Base-by-base conservation (phyloP, 441 rosid species). In the Corymbia calophylla region DNA sequence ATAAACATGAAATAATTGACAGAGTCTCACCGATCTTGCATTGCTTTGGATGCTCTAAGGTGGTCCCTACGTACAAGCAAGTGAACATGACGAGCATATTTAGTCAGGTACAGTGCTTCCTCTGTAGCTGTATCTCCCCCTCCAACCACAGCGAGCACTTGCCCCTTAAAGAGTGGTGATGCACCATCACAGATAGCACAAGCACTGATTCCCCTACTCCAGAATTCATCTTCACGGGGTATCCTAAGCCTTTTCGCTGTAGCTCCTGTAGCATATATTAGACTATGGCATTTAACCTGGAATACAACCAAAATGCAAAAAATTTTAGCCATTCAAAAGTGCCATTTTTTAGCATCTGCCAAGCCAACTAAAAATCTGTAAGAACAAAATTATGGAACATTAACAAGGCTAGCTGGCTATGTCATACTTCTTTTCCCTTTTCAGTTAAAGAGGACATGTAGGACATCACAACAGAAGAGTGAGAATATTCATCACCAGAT, bases 171-270 rank as follows among this genome's bases (percentile, higher is more conserved):
- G 88, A 98, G 92, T 48, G 99, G 99, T 4, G 99, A 98, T 88
- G 99, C 99, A 56, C 99, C 99, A 94, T 98, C 99, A 91, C 99
- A 98, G 89, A 97, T 98, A 55, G 99, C 99, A 94, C 99, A 98
- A 84, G 99, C 99, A 93, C 99, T 98, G 53, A 98, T 98, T 90
- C 99, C 99, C 90, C 97, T 94, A 94, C 99, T 98, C 99, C 99
- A 98, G 90, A 97, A 98, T 89, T 98, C 99, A 89, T 97, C 99
- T 90, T 97, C 99, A 68, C 95, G 97, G 77, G 99, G 99, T 90
- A 98, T 91, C 39, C 91, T 89, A 58, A 98, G 96, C 93, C 98
- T 96, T 92, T 91, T 94, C 64, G 99, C 98, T 60, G 99, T 95
- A 92, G 99, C 99, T 92, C 99, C 99, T 6, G 99, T 98, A 51